A percentile compares a stretch with the other conserved stretches of the same genome.
Evolutionary conservation across 257 asterid species (phyloP).

Genomic region (Solanum pinnatisectum): DNA sequence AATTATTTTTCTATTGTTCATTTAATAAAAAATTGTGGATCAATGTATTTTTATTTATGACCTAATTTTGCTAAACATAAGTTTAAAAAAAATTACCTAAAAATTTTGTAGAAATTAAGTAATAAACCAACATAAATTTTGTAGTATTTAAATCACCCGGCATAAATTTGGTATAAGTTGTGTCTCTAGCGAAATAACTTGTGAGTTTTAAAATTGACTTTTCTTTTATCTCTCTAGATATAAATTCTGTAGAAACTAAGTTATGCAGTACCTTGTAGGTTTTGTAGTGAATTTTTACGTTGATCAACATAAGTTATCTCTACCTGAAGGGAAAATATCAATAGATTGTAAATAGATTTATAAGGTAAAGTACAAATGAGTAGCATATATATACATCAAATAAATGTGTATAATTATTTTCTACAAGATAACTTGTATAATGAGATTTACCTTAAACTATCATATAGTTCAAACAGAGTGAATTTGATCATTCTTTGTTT

Average conservation of each 20-base stretch:
- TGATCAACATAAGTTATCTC: not conserved
- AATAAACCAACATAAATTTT: not conserved
- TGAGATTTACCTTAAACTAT: too few relatives aligned
- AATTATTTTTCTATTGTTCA: not conserved
- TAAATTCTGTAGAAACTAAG: not conserved
- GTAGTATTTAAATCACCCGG: not conserved
- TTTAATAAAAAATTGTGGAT: not conserved
- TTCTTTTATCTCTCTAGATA: not conserved
- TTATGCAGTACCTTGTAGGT: not conserved
- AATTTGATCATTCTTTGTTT: too few relatives aligned
- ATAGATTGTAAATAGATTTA: too few relatives aligned
- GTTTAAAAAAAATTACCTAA: not conserved
- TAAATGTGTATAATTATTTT: too few relatives aligned
- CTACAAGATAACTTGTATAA: too few relatives aligned
- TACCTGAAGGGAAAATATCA: too few relatives aligned
- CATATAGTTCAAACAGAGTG: too few relatives aligned
- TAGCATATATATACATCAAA: too few relatives aligned
- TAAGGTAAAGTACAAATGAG: too few relatives aligned
- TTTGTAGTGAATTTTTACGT: too few relatives aligned
- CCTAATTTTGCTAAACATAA: not conserved
- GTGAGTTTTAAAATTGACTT: too few relatives aligned
- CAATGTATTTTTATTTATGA: not conserved
- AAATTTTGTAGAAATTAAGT: not conserved
- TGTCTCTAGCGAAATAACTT: too few relatives aligned
- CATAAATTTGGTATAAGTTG: not conserved